phyloP scores from a whole-genome alignment of 805 yeast species.

The Tetrapisispora fleetii region DNA sequence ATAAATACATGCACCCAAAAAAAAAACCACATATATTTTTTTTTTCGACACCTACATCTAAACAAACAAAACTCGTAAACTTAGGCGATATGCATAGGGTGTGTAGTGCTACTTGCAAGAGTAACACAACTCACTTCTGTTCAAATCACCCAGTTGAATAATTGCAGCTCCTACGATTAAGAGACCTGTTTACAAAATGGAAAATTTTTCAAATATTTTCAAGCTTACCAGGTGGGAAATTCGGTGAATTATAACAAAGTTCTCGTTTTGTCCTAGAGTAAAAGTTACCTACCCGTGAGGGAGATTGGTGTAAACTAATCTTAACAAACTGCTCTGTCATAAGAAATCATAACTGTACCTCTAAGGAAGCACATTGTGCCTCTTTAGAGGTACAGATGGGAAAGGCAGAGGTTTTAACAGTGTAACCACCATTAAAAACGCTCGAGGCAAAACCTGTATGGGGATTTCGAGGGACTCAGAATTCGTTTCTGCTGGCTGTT shows the following conservation, averaged over 20 bases:
- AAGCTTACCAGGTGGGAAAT: constrained; percentile 29
- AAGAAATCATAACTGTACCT: constrained; percentile 19
- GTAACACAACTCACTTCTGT: background rate
- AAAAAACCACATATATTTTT: background rate
- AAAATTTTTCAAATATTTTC: background rate
- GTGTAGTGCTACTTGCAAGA: background rate
- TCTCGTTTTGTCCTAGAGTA: constrained; percentile 5
- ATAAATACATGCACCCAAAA: background rate
- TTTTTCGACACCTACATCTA: background rate
- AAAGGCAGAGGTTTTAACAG: constrained; percentile 23
- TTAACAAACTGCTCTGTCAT: constrained; percentile 17
- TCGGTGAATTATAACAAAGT: constrained; percentile 28
- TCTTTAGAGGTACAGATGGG: constrained; percentile 15
- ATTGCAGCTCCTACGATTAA: constrained; percentile 19
- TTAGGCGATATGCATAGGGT: background rate
- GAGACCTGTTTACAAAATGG: constrained; percentile 21
- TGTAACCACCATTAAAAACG: background rate
- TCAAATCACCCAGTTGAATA: constrained; percentile 8
- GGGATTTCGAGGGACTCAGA: background rate
- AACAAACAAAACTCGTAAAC: background rate
- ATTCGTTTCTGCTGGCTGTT: too few relatives aligned
- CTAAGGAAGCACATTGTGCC: background rate
- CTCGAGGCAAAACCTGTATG: background rate
- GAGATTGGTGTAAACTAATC: constrained; percentile 6
- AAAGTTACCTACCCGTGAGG: constrained; percentile 13